phyloP scores from a whole-genome alignment of 345 rosid genomes.

The Geranium brycei region DNA sequence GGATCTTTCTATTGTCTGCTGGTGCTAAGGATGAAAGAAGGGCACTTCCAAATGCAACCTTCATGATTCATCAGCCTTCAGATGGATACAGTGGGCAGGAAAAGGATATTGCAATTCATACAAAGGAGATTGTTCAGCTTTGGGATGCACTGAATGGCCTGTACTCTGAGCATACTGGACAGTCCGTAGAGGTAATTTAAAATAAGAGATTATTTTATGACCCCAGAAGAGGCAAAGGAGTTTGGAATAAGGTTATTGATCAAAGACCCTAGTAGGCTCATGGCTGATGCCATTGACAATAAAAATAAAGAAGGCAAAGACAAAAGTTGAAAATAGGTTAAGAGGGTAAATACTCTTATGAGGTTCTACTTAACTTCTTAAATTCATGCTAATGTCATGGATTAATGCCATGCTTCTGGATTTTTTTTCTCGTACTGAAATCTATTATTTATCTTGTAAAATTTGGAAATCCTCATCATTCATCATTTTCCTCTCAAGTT shows the following conservation, averaged over 20 bases:
- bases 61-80: conserved; percentile 98
- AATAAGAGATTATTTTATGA: conserved; percentile 94
- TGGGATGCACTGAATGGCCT: conserved; percentile 78
- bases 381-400: neutral
- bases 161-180: conserved; percentile 70
- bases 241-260: conserved; percentile 87
- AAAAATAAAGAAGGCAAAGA: conserved; percentile 47
- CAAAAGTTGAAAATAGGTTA: conserved; percentile 39
- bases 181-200: conserved; percentile 54
- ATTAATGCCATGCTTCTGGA: neutral
- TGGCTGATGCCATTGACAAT: conserved; percentile 57
- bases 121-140: conserved; percentile 81
- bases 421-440: neutral
- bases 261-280: conserved; percentile 64
- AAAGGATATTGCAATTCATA: conserved; percentile 80
- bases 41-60: conserved; percentile 82
- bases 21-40: conserved; percentile 87
- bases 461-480: too few relatives aligned
- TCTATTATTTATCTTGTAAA: too few relatives aligned
- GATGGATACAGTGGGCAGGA: conserved; percentile 98
- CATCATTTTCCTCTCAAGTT: too few relatives aligned
- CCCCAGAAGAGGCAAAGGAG: conserved; percentile 80
- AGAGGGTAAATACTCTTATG: too few relatives aligned
- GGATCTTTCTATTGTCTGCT: conserved; percentile 83
- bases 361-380: neutral